A percentile compares a stretch with the other conserved stretches of the same genome.
phyloP scores from a whole-genome alignment of 2,329 filamentous ascomycete species.

The Akanthomyces dipterigenus region DNA sequence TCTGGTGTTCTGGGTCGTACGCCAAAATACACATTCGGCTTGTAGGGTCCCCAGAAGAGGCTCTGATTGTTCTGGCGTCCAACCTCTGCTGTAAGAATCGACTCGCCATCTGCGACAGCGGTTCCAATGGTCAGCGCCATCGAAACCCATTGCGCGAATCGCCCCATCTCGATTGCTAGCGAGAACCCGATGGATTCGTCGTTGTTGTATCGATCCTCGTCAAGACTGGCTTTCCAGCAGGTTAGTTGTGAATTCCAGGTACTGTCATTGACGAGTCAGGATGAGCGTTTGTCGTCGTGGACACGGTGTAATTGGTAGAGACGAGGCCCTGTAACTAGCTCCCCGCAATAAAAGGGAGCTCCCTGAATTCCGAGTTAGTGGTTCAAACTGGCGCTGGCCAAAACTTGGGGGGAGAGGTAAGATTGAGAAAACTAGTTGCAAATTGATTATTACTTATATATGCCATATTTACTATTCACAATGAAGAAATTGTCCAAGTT shows the following conservation, averaged over 20 bases:
- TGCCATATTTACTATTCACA: background rate
- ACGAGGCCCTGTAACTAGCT: background rate
- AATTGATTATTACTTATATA: too few relatives aligned
- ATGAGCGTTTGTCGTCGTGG: slow-evolving; percentile 1
- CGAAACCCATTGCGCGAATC: slow-evolving; percentile 25
- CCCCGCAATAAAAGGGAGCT: slow-evolving; percentile 3
- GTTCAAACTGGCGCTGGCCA: background rate
- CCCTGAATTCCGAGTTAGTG: background rate
- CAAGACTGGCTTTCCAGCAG: background rate
- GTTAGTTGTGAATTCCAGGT: background rate
- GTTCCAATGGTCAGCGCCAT: slow-evolving; percentile 22
- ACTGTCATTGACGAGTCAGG: background rate
- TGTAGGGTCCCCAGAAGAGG: slow-evolving; percentile 92
- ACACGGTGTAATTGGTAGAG: slow-evolving; percentile 7
- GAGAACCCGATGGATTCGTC: background rate
- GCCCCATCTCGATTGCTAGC: slow-evolving; percentile 21
- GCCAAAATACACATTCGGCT: slow-evolving; percentile 91
- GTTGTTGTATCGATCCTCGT: background rate
- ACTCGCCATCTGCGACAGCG: slow-evolving; percentile 23
- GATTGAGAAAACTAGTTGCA: too few relatives aligned
- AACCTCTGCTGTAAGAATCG: slow-evolving; percentile 42
- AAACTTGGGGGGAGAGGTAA: background rate
- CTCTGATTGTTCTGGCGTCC: slow-evolving; percentile 65
- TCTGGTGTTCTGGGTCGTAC: slow-evolving; percentile 75
- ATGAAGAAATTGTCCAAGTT: background rate